Evolutionary conservation across 495 filamentous ascomycete genomes (phyloP).

Genomic region (Hyaloscypha variabilis): DNA sequence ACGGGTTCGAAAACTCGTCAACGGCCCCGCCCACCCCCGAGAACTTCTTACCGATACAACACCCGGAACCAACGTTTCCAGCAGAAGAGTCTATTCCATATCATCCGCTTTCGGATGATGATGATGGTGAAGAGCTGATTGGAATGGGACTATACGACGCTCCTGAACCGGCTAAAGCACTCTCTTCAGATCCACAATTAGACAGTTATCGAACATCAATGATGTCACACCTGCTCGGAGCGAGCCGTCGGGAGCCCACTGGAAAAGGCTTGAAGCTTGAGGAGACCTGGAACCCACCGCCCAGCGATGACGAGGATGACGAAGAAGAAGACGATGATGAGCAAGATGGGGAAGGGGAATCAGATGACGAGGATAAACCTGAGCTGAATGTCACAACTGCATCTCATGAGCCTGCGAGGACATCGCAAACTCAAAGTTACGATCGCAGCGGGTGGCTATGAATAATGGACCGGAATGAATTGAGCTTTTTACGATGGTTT

Average conservation of each 20-base stretch:
- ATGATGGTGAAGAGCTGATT: constrained; percentile 70
- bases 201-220: constrained; percentile 48
- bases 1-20: constrained; percentile 35
- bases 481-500: constrained; percentile 5
- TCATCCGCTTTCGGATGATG: constrained; percentile 45
- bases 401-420: background rate
- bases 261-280: constrained; percentile 83
- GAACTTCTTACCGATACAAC: constrained; percentile 52
- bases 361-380: constrained; percentile 36
- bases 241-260: constrained; percentile 36
- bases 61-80: constrained; percentile 41
- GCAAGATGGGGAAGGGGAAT: constrained; percentile 40
- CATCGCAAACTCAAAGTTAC: constrained; percentile 2
- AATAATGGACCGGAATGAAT: background rate
- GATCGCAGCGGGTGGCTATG: constrained; percentile 21
- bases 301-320: constrained; percentile 58
- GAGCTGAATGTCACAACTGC: background rate
- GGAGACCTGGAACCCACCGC: constrained; percentile 78
- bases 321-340: constrained; percentile 46
- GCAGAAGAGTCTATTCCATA: constrained; percentile 48
- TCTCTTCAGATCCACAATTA: constrained; percentile 39
- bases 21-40: constrained; percentile 65
- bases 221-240: constrained; percentile 50
- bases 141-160: constrained; percentile 84
- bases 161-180: constrained; percentile 48